Conservation (phyloP, 2,329 filamentous ascomycete genomes). For the Mycocentrospora acerina region DNA sequence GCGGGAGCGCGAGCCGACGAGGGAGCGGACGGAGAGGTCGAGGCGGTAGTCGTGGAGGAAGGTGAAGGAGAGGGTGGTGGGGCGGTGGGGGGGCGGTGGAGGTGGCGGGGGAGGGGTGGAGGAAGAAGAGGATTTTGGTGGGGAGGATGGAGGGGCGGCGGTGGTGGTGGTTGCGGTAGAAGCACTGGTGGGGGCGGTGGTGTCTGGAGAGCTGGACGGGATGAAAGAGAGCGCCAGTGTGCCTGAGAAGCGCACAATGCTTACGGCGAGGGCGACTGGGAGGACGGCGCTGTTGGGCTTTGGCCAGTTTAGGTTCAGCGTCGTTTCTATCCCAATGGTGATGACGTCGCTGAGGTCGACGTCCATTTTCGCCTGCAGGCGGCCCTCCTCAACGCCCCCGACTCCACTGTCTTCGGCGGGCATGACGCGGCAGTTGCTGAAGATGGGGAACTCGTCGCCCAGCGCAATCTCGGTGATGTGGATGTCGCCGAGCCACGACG, state of each 20-base stretch:
- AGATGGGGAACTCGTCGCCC: conserved; percentile 96
- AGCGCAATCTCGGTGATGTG: conserved; percentile 90
- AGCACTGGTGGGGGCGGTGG: conserved; percentile 27
- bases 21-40: conserved; percentile 77
- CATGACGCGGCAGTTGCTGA: conserved; percentile 96
- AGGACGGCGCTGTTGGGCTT: conserved; percentile 85
- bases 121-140: conserved; percentile 46
- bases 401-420: conserved; percentile 74
- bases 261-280: conserved; percentile 88
- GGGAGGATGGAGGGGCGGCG: conserved; percentile 22
- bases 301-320: conserved; percentile 90
- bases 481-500: conserved; percentile 91
- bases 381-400: conserved; percentile 63
- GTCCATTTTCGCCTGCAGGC: conserved; percentile 93
- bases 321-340: conserved; percentile 91
- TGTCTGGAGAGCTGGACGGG: conserved; percentile 55
- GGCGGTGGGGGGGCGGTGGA: conserved; percentile 43
- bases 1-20: conserved; percentile 76
- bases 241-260: conserved; percentile 90
- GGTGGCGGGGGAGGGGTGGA: conserved; percentile 36
- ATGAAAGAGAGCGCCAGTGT: conserved; percentile 93
- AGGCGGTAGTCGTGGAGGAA: conserved; percentile 88
- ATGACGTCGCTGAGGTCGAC: conserved; percentile 96
- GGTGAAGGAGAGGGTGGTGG: conserved; percentile 90
- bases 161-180: conserved; percentile 41